These are phyloP conservation scores for Malassezia caprae DNA, from an alignment of 1,284 basidiomycete genomes.

Conservation along the genomic window DNA sequence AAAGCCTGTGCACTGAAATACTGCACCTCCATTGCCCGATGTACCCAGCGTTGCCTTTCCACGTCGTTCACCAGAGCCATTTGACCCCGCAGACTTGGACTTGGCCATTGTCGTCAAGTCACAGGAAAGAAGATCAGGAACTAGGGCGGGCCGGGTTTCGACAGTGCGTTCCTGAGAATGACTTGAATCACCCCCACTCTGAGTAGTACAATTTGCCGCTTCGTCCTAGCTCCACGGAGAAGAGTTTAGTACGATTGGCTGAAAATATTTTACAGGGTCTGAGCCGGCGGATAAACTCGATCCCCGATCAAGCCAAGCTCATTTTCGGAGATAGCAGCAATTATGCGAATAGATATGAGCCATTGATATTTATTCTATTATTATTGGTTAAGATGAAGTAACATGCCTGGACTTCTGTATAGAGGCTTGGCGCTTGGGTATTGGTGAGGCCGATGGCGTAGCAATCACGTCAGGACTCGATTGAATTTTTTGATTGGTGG, in stretches of 20 bases:
- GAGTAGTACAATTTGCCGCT: not conserved
- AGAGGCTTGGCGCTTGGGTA: not conserved
- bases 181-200: not conserved
- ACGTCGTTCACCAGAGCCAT: not conserved
- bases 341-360: not conserved
- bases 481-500: not conserved
- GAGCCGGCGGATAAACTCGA: not conserved
- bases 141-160: not conserved
- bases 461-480: not conserved
- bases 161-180: not conserved
- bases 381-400: not conserved
- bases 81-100: not conserved
- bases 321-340: not conserved
- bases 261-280: not conserved
- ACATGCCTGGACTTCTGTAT: not conserved
- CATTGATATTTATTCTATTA: not conserved
- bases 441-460: not conserved
- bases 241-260: not conserved
- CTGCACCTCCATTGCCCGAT: not conserved
- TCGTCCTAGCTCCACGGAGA: not conserved
- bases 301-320: not conserved
- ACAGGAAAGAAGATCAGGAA: not conserved
- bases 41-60: not conserved
- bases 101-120: not conserved
- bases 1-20: slow-evolving; percentile 87